Evolutionary conservation across 2,329 filamentous ascomycete species (phyloP), one percentile per base, ranked within the genome.

Genomic region (Chaetomiaceae sp.): DNA sequence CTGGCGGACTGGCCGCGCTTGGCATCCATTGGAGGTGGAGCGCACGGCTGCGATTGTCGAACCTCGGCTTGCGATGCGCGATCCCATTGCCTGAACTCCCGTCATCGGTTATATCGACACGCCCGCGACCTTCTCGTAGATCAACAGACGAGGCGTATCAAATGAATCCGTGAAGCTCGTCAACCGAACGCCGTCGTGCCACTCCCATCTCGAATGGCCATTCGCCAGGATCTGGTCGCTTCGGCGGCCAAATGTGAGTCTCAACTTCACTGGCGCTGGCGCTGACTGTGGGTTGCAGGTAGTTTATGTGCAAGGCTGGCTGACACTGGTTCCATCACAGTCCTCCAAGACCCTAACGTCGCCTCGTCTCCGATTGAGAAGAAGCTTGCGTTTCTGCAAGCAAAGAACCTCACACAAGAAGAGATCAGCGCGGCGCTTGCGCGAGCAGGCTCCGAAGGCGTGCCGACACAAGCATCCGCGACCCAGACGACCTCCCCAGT

Each of bases 341-440:
- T 98, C 68, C 81, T 98, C 50, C 88, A 94, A 70, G 93, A 98
- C 65, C 90, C 93, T 10, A 94, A 84, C 42, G 91, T 98, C 57
- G 81, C 88, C 30, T 81, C 82, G 9, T 91, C 93, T 5, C 85
- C 93, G n/a, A 71, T 95, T 52, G 93, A 97, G 62, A 96, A 93
- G 68, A 83, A 88, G 55, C 79, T 97, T 49, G 86, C 89, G 8
- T 98, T 98, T 59, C 76, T 98, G 17, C 87, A 90, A 66, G 94
- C 90, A 7, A 98, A 98, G 70, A 97, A 98, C 66, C 77, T 98
- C 45, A 97, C 91, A 1, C 86, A 93, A 65, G 91, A 97, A 68
- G 94, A 98, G 69, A 86, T 98, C 60, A 87, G 93, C 62, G 74
- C 80, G 30, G 86, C 94, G 14, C 76, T 98, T 56, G 77, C 86